Base-by-base conservation (phyloP, 345 rosid species). In the Heritiera littoralis region DNA sequence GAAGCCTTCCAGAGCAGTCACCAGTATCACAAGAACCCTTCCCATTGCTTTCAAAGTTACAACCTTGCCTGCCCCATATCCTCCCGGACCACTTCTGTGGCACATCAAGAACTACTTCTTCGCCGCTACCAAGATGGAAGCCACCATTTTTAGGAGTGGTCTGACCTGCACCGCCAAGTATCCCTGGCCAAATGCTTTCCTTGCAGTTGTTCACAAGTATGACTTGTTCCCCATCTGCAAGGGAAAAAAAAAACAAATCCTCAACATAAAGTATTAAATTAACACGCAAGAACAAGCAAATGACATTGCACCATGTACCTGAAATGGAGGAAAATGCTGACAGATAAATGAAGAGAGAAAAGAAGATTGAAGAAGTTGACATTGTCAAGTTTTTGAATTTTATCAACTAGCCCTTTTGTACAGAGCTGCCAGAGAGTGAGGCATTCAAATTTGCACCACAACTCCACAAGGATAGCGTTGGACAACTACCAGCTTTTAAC, bases 51-150 rank as follows among this genome's bases (percentile, higher is more conserved):
- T 91, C 83, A 18, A 92, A 94, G 58, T n/a, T 55, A 48, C 97
- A 94, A 9, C 97, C 98, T 85, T 92, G 96, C 74, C 98, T 78
- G 10, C 87, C 97, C 98, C 98, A 92, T 18, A 94, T 78, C 49
- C 97, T 76, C 51, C 98, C 98, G 0, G 97, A 92, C 98, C 98
- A 94, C 74, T 91, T 90, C 4, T 88, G 88, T 0, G 95, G 93
- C 40, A 90, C 81, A 17, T 94, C 91, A 2, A 94, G 5, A 4
- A 91, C 91, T 0, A 85, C 85, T 82, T 94, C 97, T 79, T 91
- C 88, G 7, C 92, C 93, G 38, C 90, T 87, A 61, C 86, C 87
- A 14, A 93, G 91, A 70, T 80, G 86, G 76, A 93, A 92, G 0
- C 98, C 97, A 1, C 97, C 98, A 41, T 87, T 83, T 77, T 82